Evolutionary conservation across 2,329 filamentous ascomycete species (phyloP), one percentile per base, ranked within the genome.

Genomic region (Calonectria pseudoreteaudii): DNA sequence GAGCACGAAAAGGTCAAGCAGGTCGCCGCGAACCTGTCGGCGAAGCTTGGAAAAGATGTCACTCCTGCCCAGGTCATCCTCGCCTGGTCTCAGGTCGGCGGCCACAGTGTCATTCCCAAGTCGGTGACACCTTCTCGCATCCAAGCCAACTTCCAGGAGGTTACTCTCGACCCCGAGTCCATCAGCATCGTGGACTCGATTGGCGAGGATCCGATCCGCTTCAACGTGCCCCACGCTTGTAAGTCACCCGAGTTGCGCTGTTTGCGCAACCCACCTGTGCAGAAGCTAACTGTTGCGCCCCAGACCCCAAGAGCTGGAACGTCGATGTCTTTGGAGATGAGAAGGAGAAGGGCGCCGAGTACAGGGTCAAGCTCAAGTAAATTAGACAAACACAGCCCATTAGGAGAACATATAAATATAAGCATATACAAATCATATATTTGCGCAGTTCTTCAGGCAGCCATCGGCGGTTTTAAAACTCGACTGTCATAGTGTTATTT

Each of bases 71-170:
- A 88, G 78, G 85, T 87, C 75, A 80, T 88, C 88, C 83, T 91
- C 85, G 81, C 92, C 86, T 92, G 91, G 91, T 83, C 86, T 86
- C 82, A 88, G 85, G 78, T 88, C 49, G 84, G 91, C 77, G 92
- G 91, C 68, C 92, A 92, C 84, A 91, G 88, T 78, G 93, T 95
- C 78, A 94, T 95, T 78, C 94, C 94, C 80, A 95, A 95, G 88
- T 93, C 90, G n/a, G 93, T 94, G 76, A 94, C 90, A 71, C 88
- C 91, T 65, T 87, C 87, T 49, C 90, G 93, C 72, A 95, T 95
- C 78, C 86, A 90, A 80, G 89, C 87, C 80, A 95, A 95, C 88
- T 94, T 93, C 81, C 86, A 92, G 85, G 89, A 93, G 83, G 87
- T 92, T 65, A 88, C 94, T 79, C 85, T 94, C 73, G 84, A 86